These are phyloP conservation scores for Fragaria vesca DNA, from an alignment of 306 rosid genomes.

Conservation along the genomic window DNA sequence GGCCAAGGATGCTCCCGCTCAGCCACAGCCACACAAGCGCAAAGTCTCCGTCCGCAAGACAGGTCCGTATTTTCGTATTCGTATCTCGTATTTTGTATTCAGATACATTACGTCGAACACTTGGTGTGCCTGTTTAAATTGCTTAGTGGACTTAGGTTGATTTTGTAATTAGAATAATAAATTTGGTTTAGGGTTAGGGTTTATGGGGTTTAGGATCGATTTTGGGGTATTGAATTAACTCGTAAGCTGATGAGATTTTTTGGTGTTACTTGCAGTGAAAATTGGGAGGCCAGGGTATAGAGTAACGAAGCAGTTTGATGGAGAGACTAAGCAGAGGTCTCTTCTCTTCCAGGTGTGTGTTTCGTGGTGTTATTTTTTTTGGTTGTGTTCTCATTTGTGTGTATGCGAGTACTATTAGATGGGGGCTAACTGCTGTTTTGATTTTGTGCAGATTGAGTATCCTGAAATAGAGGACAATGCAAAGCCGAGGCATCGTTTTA, in stretches of 20 bases:
- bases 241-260: neutral
- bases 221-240: neutral
- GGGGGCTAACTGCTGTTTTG: neutral
- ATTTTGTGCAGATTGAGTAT: conserved; percentile 71
- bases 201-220: neutral
- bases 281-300: conserved; percentile 96
- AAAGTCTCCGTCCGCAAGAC: conserved; percentile 73
- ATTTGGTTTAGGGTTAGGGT: neutral
- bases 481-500: conserved; percentile 90
- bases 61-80: conserved; percentile 26
- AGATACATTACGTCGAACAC: conserved; percentile 14
- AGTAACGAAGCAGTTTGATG: conserved; percentile 88
- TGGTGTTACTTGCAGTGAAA: conserved; percentile 57
- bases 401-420: neutral
- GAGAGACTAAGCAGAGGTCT: conserved; percentile 91
- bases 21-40: conserved; percentile 97
- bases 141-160: neutral
- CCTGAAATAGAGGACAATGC: conserved; percentile 94
- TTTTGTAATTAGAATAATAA: neutral
- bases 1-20: conserved; percentile 94
- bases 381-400: neutral
- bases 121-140: neutral
- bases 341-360: conserved; percentile 78
- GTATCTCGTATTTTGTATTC: neutral
- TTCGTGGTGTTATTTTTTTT: neutral